A percentile compares a stretch with the other conserved stretches of the same genome.
Conservation (phyloP, 768 basidiomycete genomes). For the Lactifluus rugatus region DNA sequence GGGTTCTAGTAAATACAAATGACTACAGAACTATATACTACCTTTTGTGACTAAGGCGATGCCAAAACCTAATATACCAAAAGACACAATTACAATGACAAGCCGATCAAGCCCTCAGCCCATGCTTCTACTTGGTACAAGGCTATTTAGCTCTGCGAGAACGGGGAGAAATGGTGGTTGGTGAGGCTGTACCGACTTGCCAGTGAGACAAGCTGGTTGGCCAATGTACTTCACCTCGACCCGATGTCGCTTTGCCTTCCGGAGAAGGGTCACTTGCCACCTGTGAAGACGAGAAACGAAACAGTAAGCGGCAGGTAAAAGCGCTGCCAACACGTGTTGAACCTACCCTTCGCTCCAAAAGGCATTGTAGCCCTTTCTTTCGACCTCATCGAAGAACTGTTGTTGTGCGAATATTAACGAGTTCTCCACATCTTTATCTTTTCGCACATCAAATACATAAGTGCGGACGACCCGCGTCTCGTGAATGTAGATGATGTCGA, state of each 20-base stretch:
- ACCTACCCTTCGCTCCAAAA: constrained; percentile 58
- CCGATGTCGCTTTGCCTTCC: constrained; percentile 51
- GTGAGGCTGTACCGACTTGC: constrained; percentile 36
- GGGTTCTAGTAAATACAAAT: constrained; percentile 1
- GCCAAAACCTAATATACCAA: constrained; percentile 13
- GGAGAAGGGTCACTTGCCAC: constrained; percentile 58
- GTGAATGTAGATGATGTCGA: constrained; percentile 49
- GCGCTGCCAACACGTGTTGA: background rate
- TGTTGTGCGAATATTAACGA: constrained; percentile 55
- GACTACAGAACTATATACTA: background rate
- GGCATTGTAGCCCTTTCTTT: constrained; percentile 49
- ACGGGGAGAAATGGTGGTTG: constrained; percentile 63
- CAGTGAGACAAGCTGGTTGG: constrained; percentile 49
- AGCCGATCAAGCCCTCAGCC: background rate
- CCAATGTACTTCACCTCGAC: constrained; percentile 63
- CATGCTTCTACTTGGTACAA: background rate
- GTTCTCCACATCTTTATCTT: constrained; percentile 38
- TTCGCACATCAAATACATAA: constrained; percentile 53
- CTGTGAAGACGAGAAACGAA: constrained; percentile 27
- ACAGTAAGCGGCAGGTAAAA: background rate
- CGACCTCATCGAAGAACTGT: constrained; percentile 48
- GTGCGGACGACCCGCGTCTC: constrained; percentile 46
- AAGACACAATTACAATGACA: constrained; percentile 1
- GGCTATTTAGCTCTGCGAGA: constrained; percentile 33
- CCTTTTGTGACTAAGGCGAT: background rate